phyloP scores from a whole-genome alignment of 768 basidiomycete species.

The Termitomyces sp. region DNA sequence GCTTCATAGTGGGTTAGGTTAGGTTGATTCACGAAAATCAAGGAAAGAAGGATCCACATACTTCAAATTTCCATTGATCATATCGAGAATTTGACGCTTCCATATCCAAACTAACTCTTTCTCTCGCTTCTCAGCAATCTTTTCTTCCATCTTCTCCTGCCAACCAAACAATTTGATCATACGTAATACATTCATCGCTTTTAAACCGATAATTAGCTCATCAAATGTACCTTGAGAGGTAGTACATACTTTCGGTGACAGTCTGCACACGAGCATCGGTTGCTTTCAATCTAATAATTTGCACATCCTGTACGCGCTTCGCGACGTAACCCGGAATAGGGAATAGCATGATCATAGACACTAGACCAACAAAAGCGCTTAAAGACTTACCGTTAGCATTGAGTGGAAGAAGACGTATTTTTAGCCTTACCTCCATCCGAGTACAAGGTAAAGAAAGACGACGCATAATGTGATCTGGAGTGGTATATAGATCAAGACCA shows the following conservation, averaged over 20 bases:
- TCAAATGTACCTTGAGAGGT: constrained; percentile 5
- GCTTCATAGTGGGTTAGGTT: constrained; percentile 30
- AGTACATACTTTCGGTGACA: constrained; percentile 54
- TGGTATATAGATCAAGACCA: constrained; percentile 35
- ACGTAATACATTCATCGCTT: constrained; percentile 54
- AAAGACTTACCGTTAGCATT: background rate
- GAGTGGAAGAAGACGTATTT: background rate
- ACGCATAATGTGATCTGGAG: constrained; percentile 37
- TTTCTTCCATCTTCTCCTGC: constrained; percentile 52
- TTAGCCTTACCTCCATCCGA: constrained; percentile 42
- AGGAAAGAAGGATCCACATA: constrained; percentile 20
- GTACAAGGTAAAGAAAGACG: constrained; percentile 40
- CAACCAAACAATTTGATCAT: constrained; percentile 75
- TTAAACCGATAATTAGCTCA: constrained; percentile 7
- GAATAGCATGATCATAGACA: constrained; percentile 45
- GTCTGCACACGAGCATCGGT: constrained; percentile 57
- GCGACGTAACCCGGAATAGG: constrained; percentile 59
- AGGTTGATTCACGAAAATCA: background rate
- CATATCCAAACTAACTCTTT: constrained; percentile 55
- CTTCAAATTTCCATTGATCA: constrained; percentile 43
- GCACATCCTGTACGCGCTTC: constrained; percentile 42
- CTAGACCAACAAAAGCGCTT: constrained; percentile 58
- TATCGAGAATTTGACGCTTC: constrained; percentile 47
- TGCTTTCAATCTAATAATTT: constrained; percentile 48
- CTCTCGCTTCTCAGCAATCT: constrained; percentile 54